Conservation (phyloP, 352 stramenopile genomes). For the Globisporangium nunn region DNA sequence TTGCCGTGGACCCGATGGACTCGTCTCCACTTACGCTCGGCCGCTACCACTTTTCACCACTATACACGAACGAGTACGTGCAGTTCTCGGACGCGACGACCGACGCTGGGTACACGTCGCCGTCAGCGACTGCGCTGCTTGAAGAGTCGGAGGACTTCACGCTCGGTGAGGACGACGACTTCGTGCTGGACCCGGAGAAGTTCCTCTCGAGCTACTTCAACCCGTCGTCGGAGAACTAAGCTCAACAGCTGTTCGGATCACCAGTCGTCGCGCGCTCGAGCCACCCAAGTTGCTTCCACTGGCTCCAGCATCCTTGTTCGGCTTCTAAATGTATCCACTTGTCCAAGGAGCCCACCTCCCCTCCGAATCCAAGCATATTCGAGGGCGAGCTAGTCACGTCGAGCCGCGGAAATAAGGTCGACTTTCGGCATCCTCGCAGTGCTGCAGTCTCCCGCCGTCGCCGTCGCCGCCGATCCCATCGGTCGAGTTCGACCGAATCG, state of each 20-base stretch:
- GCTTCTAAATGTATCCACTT: conserved; percentile 6
- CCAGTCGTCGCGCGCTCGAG: neutral
- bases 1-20: neutral
- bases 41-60: conserved; percentile 19
- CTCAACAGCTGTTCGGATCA: neutral
- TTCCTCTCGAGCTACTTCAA: conserved; percentile 84
- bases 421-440: neutral
- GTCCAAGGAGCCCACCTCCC: neutral
- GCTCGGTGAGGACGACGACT: conserved; percentile 67
- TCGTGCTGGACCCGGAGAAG: conserved; percentile 82
- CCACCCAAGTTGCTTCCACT: too few species aligned
- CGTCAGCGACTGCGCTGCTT: conserved; percentile 20
- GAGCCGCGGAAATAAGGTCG: neutral
- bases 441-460: neutral
- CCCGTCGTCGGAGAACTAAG: conserved; percentile 15
- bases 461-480: too few species aligned
- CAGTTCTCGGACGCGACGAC: conserved; percentile 11
- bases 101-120: conserved; percentile 2
- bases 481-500: neutral
- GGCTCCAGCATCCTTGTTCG: neutral
- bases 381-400: neutral
- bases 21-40: conserved; percentile 13
- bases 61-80: conserved; percentile 22
- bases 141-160: conserved; percentile 19
- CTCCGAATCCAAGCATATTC: neutral